Evolutionary conservation across 192 early-diverging fungal genomes (phyloP), one percentile per base, ranked within the genome.

Genomic region (Coemansia sp.): DNA sequence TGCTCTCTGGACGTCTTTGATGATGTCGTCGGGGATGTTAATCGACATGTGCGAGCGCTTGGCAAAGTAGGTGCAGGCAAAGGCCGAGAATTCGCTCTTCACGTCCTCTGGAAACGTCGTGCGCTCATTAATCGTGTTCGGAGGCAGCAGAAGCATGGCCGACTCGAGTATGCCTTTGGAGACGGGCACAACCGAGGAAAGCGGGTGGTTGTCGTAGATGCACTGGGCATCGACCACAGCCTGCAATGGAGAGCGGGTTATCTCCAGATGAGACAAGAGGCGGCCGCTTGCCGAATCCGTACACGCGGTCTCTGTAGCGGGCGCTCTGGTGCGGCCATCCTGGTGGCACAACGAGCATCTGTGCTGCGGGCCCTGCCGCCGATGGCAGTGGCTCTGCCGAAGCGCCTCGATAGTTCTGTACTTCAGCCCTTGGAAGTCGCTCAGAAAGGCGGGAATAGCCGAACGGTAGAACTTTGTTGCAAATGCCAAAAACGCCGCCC

Each of bases 111-210:
- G 75, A 28, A 78, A 69, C 35, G 16, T 51, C 6, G 75, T 72
- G 32, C 10, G 55, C 30, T 69, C 36, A 60, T 69, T 60, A 20
- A 78, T 29, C 22, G 62, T 18, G 25, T 27, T 32, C 2, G 54
- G 50, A 9, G 75, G 69, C 50, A 78, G 63, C 10, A 68, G 45
- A 18, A 64, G 46, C 59, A 68, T 58, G 14, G 69, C 66, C 25
- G 75, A 78, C 35, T 78, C 75, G n/a, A 69, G 49, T 50, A 78
- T 72, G 14, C 75, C 75, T 11, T 65, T 67, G 46, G 69, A 72
- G n/a, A 78, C 53, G 23, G 75, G 75, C 22, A 58, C 60, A 14
- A 47, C 23, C 20, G 54, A 18, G 1, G 64, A 55, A 22, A 70
- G 45, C 0, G 68, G 65, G 25, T 67, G 64, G 55, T 32, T 55